Base-by-base conservation (phyloP, 345 rosid genomes). In the Anacardium occidentale region DNA sequence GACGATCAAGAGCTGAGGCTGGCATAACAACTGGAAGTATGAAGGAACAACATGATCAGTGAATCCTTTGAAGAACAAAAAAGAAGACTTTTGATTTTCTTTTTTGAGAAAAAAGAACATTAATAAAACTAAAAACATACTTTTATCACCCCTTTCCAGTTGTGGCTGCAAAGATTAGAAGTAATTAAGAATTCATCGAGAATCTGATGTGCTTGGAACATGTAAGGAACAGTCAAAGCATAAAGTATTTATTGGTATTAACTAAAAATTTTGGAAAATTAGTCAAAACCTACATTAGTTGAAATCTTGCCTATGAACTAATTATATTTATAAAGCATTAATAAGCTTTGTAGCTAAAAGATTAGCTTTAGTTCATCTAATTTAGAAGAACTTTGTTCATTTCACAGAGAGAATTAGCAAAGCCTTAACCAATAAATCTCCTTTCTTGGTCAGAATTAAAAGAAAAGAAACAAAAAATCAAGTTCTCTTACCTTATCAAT, bases 1-100 rank as follows among this genome's bases (percentile, higher is more conserved):
- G 94, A 58, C 83, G 87, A 82, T 86, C 84, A 14, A 89, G 88
- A 72, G 94, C 94, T 0, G 94, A 89, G 50, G 85, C 88, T 71
- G 94, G 91, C 94, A 87, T 87, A 42, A 89, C 80, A 80, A 86
- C 91, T 89, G 77, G 60, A 75, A 61, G 77, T 2, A 62, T 72
- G 29, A 79, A 29, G 0, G 40, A 65, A 14, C 44, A 14, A 53
- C 42, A 62, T 44, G 32, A 57, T 26, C 68, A 64, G 62, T 71
- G 18, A 47, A 62, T 25, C 42, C 42, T 37, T 37, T 37, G 42
- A 37, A 37, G 9, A 37, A 37, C 8, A 37, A 37, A 15, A 40
- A 68, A 72, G 42, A 42, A 65, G 40, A 44, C 2, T 26, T 22
- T 11, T 21, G 32, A 47, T 10, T 47, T 0, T 47, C 12, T 32